Evolutionary conservation across 129 eudicot species (phyloP).

Genomic region (Erigeron canadensis): DNA sequence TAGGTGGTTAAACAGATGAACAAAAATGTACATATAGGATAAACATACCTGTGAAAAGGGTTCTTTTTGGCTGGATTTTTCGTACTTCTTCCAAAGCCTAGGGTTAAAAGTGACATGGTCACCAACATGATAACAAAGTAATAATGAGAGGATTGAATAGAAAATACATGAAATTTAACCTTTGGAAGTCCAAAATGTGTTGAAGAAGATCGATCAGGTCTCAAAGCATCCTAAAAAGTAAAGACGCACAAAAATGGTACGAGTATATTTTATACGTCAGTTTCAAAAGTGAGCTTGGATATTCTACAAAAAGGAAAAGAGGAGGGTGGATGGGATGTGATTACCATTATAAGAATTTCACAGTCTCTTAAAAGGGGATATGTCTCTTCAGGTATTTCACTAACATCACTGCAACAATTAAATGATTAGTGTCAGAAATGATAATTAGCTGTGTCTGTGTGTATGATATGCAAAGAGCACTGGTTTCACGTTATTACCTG

Average conservation of each 20-base stretch:
- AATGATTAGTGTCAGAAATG: constrained; percentile 12
- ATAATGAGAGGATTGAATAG: constrained; percentile 1
- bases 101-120: constrained; percentile 9
- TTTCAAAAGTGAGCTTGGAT: background rate
- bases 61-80: constrained; percentile 83
- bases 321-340: constrained; percentile 18
- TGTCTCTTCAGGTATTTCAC: constrained; percentile 95
- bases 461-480: background rate
- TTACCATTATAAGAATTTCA: constrained; percentile 83
- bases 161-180: constrained; percentile 32
- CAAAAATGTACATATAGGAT: background rate
- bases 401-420: constrained; percentile 68
- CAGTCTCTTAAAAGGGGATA: constrained; percentile 86
- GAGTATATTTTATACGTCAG: background rate
- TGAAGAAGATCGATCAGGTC: constrained; percentile 90
- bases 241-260: background rate
- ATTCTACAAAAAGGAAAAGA: background rate
- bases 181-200: constrained; percentile 98
- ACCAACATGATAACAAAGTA: constrained; percentile 9
- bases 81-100: constrained; percentile 96
- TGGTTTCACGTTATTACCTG: constrained; percentile 48
- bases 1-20: background rate
- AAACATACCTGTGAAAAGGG: constrained; percentile 80
- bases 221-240: constrained; percentile 84
- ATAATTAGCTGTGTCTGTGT: background rate